Evolutionary conservation across 495 filamentous ascomycete species (phyloP).

Genomic region (Hypomontagnella submonticulosa): DNA sequence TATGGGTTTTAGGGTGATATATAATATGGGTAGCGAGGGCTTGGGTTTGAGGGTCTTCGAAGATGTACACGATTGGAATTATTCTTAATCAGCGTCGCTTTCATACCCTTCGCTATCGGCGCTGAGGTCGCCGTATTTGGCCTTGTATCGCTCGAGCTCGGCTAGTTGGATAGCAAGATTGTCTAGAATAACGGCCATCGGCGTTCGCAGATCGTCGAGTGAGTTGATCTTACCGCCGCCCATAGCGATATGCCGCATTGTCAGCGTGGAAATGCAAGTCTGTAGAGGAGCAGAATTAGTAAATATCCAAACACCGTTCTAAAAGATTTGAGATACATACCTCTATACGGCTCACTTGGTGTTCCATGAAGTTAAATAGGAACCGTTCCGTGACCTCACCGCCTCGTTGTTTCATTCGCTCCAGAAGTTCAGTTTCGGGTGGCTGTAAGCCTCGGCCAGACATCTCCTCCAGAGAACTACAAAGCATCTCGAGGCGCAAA

Average conservation of each 20-base stretch:
- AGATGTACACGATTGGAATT: neutral
- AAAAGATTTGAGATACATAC: slow-evolving; percentile 60
- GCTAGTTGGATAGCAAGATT: slow-evolving; percentile 55
- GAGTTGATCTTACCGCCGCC: slow-evolving; percentile 51
- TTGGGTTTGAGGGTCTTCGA: neutral
- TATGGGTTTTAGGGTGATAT: slow-evolving; percentile 14
- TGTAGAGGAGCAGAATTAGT: slow-evolving; percentile 43
- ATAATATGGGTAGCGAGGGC: slow-evolving; percentile 14
- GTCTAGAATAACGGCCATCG: slow-evolving; percentile 60
- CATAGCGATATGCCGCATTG: slow-evolving; percentile 70
- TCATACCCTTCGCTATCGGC: slow-evolving; percentile 42
- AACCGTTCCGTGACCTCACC: slow-evolving; percentile 90
- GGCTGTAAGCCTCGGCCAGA: slow-evolving; percentile 66
- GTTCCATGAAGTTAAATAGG: slow-evolving; percentile 86
- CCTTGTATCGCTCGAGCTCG: slow-evolving; percentile 61
- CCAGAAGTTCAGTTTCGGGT: slow-evolving; percentile 82
- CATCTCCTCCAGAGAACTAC: slow-evolving; percentile 80
- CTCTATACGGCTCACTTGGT: slow-evolving; percentile 95
- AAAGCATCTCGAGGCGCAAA: slow-evolving; percentile 90
- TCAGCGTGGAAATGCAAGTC: slow-evolving; percentile 73
- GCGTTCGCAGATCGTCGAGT: slow-evolving; percentile 61
- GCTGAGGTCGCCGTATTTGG: slow-evolving; percentile 54
- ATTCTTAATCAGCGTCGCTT: slow-evolving; percentile 49
- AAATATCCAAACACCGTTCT: slow-evolving; percentile 1
- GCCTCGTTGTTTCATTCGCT: slow-evolving; percentile 82